Percentiles rank a stretch among this genome's conserved stretches.
phyloP scores from a whole-genome alignment of 306 rosid genomes.

The Trichosanthes cucumerina region DNA sequence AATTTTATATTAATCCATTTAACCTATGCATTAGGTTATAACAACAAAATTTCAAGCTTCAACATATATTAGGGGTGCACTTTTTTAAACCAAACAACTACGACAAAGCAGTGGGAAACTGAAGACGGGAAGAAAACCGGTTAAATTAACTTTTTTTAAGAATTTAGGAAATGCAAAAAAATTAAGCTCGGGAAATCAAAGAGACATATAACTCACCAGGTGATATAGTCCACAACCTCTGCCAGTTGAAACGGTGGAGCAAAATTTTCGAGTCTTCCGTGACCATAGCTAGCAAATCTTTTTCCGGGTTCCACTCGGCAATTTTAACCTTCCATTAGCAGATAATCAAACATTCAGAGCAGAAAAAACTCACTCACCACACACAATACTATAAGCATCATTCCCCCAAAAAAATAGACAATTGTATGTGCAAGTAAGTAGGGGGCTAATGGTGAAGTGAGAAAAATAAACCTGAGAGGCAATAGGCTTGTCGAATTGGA shows the following conservation, averaged over 20 bases:
- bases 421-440: background rate
- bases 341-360: conserved; percentile 1
- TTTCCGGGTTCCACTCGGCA: conserved; percentile 99
- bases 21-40: background rate
- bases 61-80: background rate
- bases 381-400: background rate
- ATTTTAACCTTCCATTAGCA: conserved; percentile 42
- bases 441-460: background rate
- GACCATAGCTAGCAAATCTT: conserved; percentile 95
- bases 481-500: conserved; percentile 79
- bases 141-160: background rate
- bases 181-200: background rate
- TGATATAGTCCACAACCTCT: conserved; percentile 80
- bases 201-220: conserved; percentile 38
- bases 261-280: conserved; percentile 78
- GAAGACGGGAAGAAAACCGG: background rate
- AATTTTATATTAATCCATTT: background rate
- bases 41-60: background rate
- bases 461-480: conserved; percentile 54
- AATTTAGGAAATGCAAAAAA: background rate
- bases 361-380: background rate
- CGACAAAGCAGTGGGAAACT: background rate
- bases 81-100: background rate
- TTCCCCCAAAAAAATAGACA: background rate
- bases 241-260: conserved; percentile 99